Conservation (phyloP, 2,329 filamentous ascomycete genomes). For the Colletotrichum neosansevieriae region DNA sequence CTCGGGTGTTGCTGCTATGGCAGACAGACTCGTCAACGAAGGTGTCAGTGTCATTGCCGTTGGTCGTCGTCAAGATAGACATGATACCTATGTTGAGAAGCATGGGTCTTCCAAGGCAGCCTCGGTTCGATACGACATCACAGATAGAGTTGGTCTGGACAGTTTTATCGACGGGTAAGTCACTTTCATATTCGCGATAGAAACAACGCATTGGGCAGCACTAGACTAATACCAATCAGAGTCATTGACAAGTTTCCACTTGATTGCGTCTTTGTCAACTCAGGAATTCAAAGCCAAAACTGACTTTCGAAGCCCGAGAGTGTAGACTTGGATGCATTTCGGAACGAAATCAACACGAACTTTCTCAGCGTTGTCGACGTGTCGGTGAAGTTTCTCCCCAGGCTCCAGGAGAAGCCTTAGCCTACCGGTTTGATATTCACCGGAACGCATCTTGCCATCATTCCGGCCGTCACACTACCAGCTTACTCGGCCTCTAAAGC, state of each 20-base stretch:
- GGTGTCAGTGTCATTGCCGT: conserved; percentile 61
- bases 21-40: conserved; percentile 54
- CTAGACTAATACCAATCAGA: conserved; percentile 5
- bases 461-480: conserved; percentile 51
- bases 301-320: conserved; percentile 51
- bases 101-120: conserved; percentile 55
- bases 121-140: conserved; percentile 3
- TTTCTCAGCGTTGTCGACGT: conserved; percentile 46
- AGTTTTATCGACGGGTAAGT: conserved; percentile 16
- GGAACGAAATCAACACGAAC: conserved; percentile 45
- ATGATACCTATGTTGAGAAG: conserved; percentile 60
- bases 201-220: not conserved
- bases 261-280: conserved; percentile 69
- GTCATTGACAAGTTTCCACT: conserved; percentile 56
- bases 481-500: conserved; percentile 60
- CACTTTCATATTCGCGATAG: no score
- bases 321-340: conserved; percentile 48
- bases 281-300: conserved; percentile 63
- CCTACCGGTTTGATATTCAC: conserved; percentile 41
- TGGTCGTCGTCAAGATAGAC: conserved; percentile 61
- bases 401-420: conserved; percentile 40
- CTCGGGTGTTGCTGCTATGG: conserved; percentile 45
- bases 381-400: conserved; percentile 46
- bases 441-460: conserved; percentile 44
- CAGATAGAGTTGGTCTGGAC: conserved; percentile 7